Base-by-base conservation (phyloP, 2,329 filamentous ascomycete species). In the Aspergillus ustus region DNA sequence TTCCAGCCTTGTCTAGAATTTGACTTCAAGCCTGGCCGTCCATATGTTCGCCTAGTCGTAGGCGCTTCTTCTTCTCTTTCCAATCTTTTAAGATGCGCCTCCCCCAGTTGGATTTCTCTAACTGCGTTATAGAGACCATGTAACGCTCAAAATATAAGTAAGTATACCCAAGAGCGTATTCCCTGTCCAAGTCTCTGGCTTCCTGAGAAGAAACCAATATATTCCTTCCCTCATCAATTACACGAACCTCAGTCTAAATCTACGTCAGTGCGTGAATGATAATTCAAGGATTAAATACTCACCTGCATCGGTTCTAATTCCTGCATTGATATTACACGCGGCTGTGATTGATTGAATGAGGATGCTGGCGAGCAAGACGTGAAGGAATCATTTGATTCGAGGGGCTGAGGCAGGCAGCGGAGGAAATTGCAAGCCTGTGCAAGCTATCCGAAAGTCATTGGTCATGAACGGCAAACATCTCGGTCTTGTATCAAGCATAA, bases 251-350 rank as follows among this genome's bases (percentile, higher is more conserved):
- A 31, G 29, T 31, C 29, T 31, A 31, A 31, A 31, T 31, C 29
- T 31, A 31, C 29, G 29, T 31, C 29, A 31, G 29, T 31, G 29
- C 29, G 29, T 31, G 29, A 31, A 31, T 31, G 29, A 31, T 31
- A 31, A 31, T 31, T 31, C 29, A 19, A 52, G 49, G 49, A 52
- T 52, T 52, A 13, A 29, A n/a, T 34, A 52, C 49, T 52, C 7
- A 52, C 28, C 31, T 34, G 8, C n/a, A 52, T 52, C 29, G 29
- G 25, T 52, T 52, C 29, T 19, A 31, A 52, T 52, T 52, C 49
- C 49, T 34, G 49, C 49, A 52, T 52, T 52, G 29, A 52, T 34
- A 52, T 52, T 20, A 52, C 49, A 52, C 49, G 29, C 17, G 17
- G 49, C 49, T 52, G 49, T 52, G 29, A 52, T 52, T 17, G 29